These are phyloP conservation scores for Tetrahymena borealis DNA, from an alignment of 73 alveolate genomes.

Conservation along the genomic window DNA sequence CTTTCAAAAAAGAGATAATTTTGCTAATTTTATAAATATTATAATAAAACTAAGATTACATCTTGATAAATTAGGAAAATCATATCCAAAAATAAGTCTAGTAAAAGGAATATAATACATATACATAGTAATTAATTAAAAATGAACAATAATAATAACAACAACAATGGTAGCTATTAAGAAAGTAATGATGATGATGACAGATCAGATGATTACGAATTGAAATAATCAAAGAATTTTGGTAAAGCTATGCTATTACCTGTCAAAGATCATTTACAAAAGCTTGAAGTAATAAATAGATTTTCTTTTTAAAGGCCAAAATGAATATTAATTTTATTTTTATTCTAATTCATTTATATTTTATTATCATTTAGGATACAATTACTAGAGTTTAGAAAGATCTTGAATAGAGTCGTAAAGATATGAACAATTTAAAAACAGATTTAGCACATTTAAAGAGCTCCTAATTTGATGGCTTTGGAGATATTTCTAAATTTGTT, in stretches of 20 bases:
- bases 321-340: not conserved
- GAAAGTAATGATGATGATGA: not conserved
- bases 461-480: not conserved
- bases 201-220: not conserved
- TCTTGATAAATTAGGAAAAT: too few species aligned
- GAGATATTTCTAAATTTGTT: not conserved
- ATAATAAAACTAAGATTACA: too few species aligned
- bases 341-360: not conserved
- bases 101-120: too few species aligned
- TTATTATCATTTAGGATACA: not conserved
- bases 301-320: not conserved
- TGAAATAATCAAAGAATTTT: not conserved
- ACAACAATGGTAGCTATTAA: not conserved
- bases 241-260: not conserved
- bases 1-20: too few species aligned
- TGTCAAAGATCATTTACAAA: not conserved
- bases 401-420: not conserved
- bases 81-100: not conserved
- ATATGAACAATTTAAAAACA: not conserved
- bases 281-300: not conserved
- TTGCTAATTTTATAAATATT: too few species aligned
- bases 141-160: not conserved
- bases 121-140: too few species aligned
- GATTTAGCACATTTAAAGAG: not conserved
- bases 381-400: not conserved